Evolutionary conservation across 805 yeast genomes (phyloP).

Genomic region (Teunomyces atbi): DNA sequence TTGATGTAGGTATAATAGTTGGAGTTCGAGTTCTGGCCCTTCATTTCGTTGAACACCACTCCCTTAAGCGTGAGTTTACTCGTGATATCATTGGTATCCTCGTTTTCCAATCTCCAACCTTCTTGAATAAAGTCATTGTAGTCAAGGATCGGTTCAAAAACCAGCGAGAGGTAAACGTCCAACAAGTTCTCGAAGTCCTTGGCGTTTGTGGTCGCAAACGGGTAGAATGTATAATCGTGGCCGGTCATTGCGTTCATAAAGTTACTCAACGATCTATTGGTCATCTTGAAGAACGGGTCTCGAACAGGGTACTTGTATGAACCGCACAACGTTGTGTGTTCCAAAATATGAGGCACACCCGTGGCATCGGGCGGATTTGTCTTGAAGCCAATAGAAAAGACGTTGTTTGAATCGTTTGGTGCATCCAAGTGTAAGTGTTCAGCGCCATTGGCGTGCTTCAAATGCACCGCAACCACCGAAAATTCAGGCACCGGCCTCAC

Average conservation of each 20-base stretch:
- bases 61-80: conserved; percentile 82
- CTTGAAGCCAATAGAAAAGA: conserved; percentile 84
- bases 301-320: conserved; percentile 88
- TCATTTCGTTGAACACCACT: conserved; percentile 97
- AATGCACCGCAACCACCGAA: conserved; percentile 72
- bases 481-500: conserved; percentile 77
- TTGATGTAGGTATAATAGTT: conserved; percentile 82
- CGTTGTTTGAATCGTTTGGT: conserved; percentile 81
- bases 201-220: conserved; percentile 90
- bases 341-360: conserved; percentile 94
- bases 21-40: conserved; percentile 91
- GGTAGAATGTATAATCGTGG: conserved; percentile 91
- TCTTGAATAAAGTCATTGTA: conserved; percentile 88
- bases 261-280: conserved; percentile 88
- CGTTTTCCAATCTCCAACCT: conserved; percentile 94
- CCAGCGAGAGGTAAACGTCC: conserved; percentile 85
- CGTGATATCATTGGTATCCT: conserved; percentile 50
- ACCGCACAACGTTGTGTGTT: conserved; percentile 95
- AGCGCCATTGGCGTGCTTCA: conserved; percentile 74
- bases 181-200: conserved; percentile 80
- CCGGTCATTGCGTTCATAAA: conserved; percentile 99
- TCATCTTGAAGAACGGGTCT: conserved; percentile 97
- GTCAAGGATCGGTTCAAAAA: conserved; percentile 74
- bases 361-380: conserved; percentile 94
- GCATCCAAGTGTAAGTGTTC: conserved; percentile 79